Base-by-base conservation (phyloP, 768 basidiomycete species). In the Sutorius australiensis region DNA sequence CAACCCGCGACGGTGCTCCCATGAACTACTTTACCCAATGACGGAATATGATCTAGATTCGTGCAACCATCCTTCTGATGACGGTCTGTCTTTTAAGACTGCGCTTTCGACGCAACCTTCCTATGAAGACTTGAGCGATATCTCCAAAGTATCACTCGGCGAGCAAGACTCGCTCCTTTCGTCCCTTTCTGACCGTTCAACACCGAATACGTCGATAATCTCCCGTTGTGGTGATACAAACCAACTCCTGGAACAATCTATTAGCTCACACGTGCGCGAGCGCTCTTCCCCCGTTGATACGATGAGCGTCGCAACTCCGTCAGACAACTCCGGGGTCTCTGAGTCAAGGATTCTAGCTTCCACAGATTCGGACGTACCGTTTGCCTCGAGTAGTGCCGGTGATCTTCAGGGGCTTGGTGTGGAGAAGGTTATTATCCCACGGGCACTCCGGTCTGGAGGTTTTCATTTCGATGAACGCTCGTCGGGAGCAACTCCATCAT, bases 91-190 rank as follows among this genome's bases (percentile, higher is more conserved):
- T 30, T 63, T 61, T 46, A 53, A 42, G 33, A 61, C 63, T 3
- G 65, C 67, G 3, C 67, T 67, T 39, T 63, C 65, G 28, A 48
- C 54, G 19, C 63, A 61, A 39, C 51, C 54, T 47, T 67, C 67
- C 5, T 48, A 42, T 28, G 65, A 61, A 5, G 34, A 57, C 46
- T 41, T 63, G 43, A 59, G 54, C 27, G 53, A 66, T 47, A 47
- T 46, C 13, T 60, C 56, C 21, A 53, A 38, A 42, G 38, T 47
- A 24, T 67, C 68, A 7, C 41, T 48, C 10, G 12, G 46, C 48
- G 57, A 59, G 57, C 58, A 55, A 37, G 48, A 58, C 16, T 59
- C 65, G 21, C 44, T 58, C 5, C 52, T 58, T 54, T 55, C 61
- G n/a, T 61, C 5, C 13, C 19, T 49, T 36, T 65, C 65, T 31